phyloP scores from a whole-genome alignment of 2,329 filamentous ascomycete genomes.

The Colletotrichum sojae region DNA sequence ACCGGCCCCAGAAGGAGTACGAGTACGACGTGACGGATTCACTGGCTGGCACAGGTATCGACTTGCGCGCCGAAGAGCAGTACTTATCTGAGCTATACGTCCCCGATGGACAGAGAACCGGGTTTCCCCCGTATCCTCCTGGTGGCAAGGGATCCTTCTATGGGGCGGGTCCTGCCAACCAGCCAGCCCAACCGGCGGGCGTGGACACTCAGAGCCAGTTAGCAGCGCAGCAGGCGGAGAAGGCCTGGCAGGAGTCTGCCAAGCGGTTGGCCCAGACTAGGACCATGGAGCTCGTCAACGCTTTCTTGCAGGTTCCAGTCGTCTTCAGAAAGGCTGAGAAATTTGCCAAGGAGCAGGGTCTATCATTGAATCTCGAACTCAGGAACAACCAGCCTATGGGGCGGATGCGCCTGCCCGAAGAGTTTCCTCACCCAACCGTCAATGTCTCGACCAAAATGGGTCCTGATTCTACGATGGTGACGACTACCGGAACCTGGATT shows the following conservation, averaged over 20 bases:
- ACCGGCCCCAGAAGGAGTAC: conserved; percentile 73
- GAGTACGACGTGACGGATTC: conserved; percentile 87
- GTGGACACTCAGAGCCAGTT: conserved; percentile 73
- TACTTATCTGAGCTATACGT: conserved; percentile 79
- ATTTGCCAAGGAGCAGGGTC: conserved; percentile 70
- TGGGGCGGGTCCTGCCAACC: conserved; percentile 76
- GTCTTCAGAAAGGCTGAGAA: conserved; percentile 71
- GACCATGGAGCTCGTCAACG: conserved; percentile 79
- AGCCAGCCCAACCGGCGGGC: conserved; percentile 64
- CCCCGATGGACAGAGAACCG: conserved; percentile 61
- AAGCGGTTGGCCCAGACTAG: conserved; percentile 71
- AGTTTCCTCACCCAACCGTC: conserved; percentile 66
- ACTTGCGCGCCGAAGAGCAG: conserved; percentile 89
- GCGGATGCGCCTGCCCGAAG: conserved; percentile 63
- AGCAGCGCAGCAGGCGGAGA: conserved; percentile 75
- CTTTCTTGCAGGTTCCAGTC: conserved; percentile 78
- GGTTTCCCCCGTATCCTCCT: conserved; percentile 69
- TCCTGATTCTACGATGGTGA: conserved; percentile 74
- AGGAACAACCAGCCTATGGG: conserved; percentile 63
- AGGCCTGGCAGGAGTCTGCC: conserved; percentile 76
- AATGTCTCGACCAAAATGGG: conserved; percentile 69
- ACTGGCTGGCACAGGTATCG: conserved; percentile 86
- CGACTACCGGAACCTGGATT: conserved; percentile 77
- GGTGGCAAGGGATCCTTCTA: conserved; percentile 72
- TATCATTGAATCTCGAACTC: conserved; percentile 69